Conservation (phyloP, 306 rosid genomes). For the Herpetospermum pedunculosum region DNA sequence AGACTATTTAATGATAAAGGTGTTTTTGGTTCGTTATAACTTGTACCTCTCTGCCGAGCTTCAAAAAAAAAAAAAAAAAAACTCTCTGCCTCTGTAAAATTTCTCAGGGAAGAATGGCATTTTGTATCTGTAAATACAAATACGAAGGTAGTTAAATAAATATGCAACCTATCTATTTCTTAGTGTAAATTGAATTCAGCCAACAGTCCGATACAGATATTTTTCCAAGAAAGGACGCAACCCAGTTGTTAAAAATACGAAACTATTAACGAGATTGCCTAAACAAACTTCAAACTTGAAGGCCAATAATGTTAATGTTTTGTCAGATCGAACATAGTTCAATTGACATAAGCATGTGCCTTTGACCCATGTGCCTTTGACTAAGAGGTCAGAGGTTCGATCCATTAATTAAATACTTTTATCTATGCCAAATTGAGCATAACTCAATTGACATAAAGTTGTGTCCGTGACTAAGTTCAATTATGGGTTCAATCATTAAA, state of each 20-base stretch:
- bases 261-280: background rate
- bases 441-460: too few relatives aligned
- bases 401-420: too few relatives aligned
- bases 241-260: background rate
- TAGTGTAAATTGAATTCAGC: background rate
- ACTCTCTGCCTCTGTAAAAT: background rate
- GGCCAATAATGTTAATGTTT: too few relatives aligned
- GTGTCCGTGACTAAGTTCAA: too few relatives aligned
- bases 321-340: too few relatives aligned
- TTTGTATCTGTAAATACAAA: background rate
- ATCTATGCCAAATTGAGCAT: too few relatives aligned
- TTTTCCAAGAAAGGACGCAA: background rate
- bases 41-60: too few relatives aligned
- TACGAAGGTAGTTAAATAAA: background rate
- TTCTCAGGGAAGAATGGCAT: background rate
- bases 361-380: too few relatives aligned
- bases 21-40: background rate
- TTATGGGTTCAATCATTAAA: too few relatives aligned
- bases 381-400: too few relatives aligned
- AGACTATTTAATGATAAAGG: background rate
- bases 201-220: background rate
- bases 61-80: too few relatives aligned
- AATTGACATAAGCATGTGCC: too few relatives aligned
- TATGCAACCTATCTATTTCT: background rate
- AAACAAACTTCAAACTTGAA: background rate